Conservation (phyloP, 306 rosid genomes). For the Glycine latifolia region DNA sequence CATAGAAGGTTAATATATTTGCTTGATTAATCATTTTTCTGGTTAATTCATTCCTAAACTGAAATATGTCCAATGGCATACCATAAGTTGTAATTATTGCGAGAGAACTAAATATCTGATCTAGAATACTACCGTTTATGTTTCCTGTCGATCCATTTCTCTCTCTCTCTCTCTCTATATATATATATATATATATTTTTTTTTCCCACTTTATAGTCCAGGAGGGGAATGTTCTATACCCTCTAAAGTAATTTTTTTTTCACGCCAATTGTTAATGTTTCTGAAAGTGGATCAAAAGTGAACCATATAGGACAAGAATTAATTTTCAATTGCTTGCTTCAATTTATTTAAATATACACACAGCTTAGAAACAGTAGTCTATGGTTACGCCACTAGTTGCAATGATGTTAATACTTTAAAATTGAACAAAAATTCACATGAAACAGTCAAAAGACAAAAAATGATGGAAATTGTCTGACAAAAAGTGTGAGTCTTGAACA, state of each 20-base stretch:
- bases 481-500: conserved; percentile 7
- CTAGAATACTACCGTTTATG: neutral
- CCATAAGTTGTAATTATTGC: neutral
- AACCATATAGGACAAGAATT: conserved; percentile 1
- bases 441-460: conserved; percentile 3
- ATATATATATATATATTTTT: neutral
- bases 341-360: neutral
- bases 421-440: neutral
- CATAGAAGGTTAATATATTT: neutral
- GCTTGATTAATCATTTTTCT: neutral
- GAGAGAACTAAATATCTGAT: neutral
- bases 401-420: conserved; percentile 11
- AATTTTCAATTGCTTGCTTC: neutral
- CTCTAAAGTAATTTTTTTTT: neutral
- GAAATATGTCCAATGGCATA: neutral
- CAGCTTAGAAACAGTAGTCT: neutral
- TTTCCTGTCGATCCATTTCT: conserved; percentile 13
- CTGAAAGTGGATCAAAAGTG: neutral
- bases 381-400: neutral
- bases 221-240: neutral
- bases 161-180: neutral
- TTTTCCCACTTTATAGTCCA: conserved; percentile 18
- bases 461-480: neutral
- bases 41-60: neutral
- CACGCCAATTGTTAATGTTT: neutral